Evolutionary conservation across 495 filamentous ascomycete genomes (phyloP).

Genomic region (Aspergillus kassunensis): DNA sequence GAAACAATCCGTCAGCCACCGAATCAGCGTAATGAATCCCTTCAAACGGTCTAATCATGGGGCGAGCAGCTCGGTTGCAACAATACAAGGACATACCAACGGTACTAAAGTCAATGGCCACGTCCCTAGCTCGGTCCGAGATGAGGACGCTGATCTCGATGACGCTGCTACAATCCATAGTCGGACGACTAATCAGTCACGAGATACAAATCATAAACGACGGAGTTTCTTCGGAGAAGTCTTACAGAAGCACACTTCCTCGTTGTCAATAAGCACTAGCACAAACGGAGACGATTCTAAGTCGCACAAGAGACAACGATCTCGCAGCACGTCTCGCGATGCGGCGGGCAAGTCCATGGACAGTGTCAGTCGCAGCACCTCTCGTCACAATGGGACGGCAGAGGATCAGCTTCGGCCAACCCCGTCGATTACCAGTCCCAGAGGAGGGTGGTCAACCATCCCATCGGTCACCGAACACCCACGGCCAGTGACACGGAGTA

Average conservation of each 20-base stretch:
- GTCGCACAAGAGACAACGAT: constrained; percentile 26
- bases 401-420: constrained; percentile 17
- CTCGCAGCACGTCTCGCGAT: constrained; percentile 31
- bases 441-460: constrained; percentile 38
- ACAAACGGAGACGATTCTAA: constrained; percentile 23
- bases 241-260: constrained; percentile 33
- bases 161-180: constrained; percentile 44
- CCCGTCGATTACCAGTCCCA: constrained; percentile 21
- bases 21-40: constrained; percentile 47
- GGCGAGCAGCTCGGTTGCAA: constrained; percentile 32
- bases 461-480: constrained; percentile 37
- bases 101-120: constrained; percentile 23
- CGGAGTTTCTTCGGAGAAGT: constrained; percentile 43
- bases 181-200: constrained; percentile 38
- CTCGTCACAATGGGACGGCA: constrained; percentile 26
- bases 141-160: constrained; percentile 23
- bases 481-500: constrained; percentile 36
- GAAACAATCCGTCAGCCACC: constrained; percentile 42
- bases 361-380: constrained; percentile 29
- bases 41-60: constrained; percentile 43
- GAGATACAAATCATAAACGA: constrained; percentile 36
- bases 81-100: constrained; percentile 26
- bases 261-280: constrained; percentile 28
- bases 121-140: not conserved
- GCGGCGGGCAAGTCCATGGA: constrained; percentile 32